Evolutionary conservation across 2,329 filamentous ascomycete genomes (phyloP), one percentile per base, ranked within the genome.

Genomic region (Thielaviopsis populi): DNA sequence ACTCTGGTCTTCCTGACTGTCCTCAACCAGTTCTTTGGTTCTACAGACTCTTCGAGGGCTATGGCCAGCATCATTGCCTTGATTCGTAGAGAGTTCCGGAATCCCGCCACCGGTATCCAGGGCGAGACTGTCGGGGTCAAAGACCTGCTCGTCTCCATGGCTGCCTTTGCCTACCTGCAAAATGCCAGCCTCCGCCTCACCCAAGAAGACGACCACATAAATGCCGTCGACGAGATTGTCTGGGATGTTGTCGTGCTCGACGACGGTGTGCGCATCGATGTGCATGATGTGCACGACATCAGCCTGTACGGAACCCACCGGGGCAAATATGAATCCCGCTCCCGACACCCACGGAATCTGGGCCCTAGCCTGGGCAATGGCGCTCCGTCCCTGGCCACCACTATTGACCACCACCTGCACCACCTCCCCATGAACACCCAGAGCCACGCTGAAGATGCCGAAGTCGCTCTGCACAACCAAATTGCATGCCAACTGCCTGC

Each of bases 221-320:
- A 77, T 7, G 74, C 74, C 11, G 75, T 76, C 19, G 81, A 85
- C 64, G 81, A 85, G 66, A 73, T 82, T 1, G 75, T 87, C 8
- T 87, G 84, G 84, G 84, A 87, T 69, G 80, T 86, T 2, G 82
- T 87, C 7, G 80, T 87, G 0, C 73, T 85, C 17, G 78, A 81
- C 65, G 77, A 83, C 68, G 81, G 81, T 8, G 76, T 79, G 56
- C 77, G 80, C 42, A 79, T 86, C 37, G 83, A 85, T 66, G 74
- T 84, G 3, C 62, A 66, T 19, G 62, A 62, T 22, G 41, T 66
- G 17, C 74, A 76, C 61, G 74, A 76, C 13, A 72, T 74, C 27
- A 72, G 70, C 24, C 61, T 75, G 1, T 72, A 73, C 58, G 72
- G 71, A 2, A 67, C 69, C 3, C 70, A 74, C 65, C 41, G 43